These are phyloP conservation scores for Tetraselmis chui DNA, from an alignment of 139 green algal species.

Conservation along the genomic window DNA sequence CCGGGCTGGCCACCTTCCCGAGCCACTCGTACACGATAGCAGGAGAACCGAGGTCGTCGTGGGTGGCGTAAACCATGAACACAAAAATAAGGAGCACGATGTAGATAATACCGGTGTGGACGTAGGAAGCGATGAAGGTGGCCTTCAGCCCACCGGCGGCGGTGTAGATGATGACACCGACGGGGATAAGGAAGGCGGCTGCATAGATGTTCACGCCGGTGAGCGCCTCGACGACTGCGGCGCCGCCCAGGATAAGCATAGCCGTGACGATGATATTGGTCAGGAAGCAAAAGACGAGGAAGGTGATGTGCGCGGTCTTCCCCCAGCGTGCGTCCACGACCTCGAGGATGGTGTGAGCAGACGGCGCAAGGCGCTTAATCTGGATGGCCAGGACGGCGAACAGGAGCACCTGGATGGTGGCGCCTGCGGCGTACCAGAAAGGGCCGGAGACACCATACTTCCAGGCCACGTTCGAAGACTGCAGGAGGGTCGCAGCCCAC, in stretches of 20 bases:
- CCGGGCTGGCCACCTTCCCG: slow-evolving; percentile 16
- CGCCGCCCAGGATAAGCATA: slow-evolving; percentile 88
- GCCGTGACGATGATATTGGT: slow-evolving; percentile 88
- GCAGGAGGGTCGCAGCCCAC: slow-evolving; percentile 53
- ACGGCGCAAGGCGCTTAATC: slow-evolving; percentile 89
- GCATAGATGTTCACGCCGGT: slow-evolving; percentile 64
- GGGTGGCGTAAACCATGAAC: slow-evolving; percentile 67
- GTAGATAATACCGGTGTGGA: slow-evolving; percentile 84
- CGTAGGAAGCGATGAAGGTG: slow-evolving; percentile 80
- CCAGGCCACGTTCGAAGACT: slow-evolving; percentile 46
- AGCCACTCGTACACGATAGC: slow-evolving; percentile 68
- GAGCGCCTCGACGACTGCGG: slow-evolving; percentile 79
- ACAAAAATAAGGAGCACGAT: slow-evolving; percentile 78
- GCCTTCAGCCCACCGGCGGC: slow-evolving; percentile 82
- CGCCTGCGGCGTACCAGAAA: slow-evolving; percentile 85
- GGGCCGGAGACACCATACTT: slow-evolving; percentile 52
- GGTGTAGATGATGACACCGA: slow-evolving; percentile 86
- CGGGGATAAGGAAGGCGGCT: slow-evolving; percentile 57
- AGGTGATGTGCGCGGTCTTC: slow-evolving; percentile 66
- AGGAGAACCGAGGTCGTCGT: slow-evolving; percentile 46
- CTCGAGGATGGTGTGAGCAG: slow-evolving; percentile 85
- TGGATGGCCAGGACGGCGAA: slow-evolving; percentile 91
- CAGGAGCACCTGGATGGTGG: slow-evolving; percentile 89
- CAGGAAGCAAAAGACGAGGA: slow-evolving; percentile 74
- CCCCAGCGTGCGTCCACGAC: slow-evolving; percentile 76